phyloP scores from a whole-genome alignment of 805 yeast genomes.

The Ogataea nakhonphanomensis region DNA sequence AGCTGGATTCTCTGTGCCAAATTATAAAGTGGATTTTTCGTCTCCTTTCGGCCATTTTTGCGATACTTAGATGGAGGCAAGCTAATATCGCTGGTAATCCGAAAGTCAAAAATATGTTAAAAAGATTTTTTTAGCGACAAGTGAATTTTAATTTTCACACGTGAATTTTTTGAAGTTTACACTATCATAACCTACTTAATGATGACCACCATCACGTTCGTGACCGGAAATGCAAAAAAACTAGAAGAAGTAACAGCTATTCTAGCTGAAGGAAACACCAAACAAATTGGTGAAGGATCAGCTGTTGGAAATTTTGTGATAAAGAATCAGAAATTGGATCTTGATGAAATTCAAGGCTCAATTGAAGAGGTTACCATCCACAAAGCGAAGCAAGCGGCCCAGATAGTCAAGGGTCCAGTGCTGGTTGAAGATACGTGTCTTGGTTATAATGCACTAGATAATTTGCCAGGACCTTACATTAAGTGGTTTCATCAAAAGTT shows the following conservation, averaged over 20 bases:
- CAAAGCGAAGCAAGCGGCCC: conserved; percentile 75
- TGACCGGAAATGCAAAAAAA: conserved; percentile 83
- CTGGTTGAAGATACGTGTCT: conserved; percentile 94
- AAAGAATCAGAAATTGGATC: conserved; percentile 65
- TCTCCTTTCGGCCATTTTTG: conserved; percentile 43
- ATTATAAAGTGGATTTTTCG: conserved; percentile 29
- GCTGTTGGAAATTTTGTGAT: conserved; percentile 50
- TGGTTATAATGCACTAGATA: conserved; percentile 72
- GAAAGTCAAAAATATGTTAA: conserved; percentile 34
- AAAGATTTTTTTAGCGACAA: conserved; percentile 2
- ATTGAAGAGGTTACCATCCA: conserved; percentile 75
- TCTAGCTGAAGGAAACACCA: conserved; percentile 40
- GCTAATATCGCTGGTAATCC: conserved; percentile 40
- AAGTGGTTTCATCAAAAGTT: conserved; percentile 84
- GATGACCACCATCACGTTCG: conserved; percentile 33
- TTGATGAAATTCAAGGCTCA: conserved; percentile 89
- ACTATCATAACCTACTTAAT: too few relatives aligned
- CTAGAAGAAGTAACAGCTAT: conserved; percentile 80
- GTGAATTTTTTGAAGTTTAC: too few relatives aligned
- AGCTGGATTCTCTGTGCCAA: conserved; percentile 12
- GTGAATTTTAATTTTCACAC: conserved; percentile 1
- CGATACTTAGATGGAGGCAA: conserved; percentile 31
- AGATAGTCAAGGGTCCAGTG: conserved; percentile 66
- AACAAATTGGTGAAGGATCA: conserved; percentile 28
- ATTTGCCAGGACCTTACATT: conserved; percentile 84